Conservation (phyloP, 345 rosid genomes). For the Triadica sebifera region DNA sequence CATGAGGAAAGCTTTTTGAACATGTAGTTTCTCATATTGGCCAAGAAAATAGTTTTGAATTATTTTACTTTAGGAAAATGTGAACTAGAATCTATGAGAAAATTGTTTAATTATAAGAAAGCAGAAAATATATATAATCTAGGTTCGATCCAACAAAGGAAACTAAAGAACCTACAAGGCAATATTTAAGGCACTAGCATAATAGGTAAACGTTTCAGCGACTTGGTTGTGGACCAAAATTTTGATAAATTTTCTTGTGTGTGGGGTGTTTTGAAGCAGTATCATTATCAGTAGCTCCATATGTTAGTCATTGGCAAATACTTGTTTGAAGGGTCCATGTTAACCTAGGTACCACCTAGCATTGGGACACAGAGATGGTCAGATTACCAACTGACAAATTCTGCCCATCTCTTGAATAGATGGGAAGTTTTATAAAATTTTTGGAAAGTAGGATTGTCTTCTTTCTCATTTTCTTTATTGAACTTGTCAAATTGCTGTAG, state of each 20-base stretch:
- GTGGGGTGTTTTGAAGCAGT: not conserved
- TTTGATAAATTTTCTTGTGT: too few relatives aligned
- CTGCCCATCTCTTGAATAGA: too few relatives aligned
- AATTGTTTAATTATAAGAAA: too few relatives aligned
- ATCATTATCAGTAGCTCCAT: not conserved
- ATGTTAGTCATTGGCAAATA: too few relatives aligned
- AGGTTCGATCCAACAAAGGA: not conserved
- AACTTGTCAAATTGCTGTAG: not conserved
- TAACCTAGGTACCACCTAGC: too few relatives aligned
- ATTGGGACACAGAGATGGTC: too few relatives aligned
- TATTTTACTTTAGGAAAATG: not conserved
- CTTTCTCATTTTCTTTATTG: too few relatives aligned
- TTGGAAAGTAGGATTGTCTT: too few relatives aligned
- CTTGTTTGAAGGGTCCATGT: too few relatives aligned
- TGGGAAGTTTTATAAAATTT: too few relatives aligned
- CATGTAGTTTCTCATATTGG: not conserved
- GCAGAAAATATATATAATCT: too few relatives aligned
- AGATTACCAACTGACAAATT: too few relatives aligned
- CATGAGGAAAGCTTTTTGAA: not conserved
- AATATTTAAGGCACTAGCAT: not conserved
- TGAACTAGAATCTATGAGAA: not conserved
- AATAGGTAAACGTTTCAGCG: not conserved
- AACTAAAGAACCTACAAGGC: not conserved
- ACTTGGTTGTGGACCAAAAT: not conserved
- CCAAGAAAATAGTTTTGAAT: not conserved